Evolutionary conservation across 2,329 filamentous ascomycete species (phyloP).

Genomic region (Corniculantispora saksenae): DNA sequence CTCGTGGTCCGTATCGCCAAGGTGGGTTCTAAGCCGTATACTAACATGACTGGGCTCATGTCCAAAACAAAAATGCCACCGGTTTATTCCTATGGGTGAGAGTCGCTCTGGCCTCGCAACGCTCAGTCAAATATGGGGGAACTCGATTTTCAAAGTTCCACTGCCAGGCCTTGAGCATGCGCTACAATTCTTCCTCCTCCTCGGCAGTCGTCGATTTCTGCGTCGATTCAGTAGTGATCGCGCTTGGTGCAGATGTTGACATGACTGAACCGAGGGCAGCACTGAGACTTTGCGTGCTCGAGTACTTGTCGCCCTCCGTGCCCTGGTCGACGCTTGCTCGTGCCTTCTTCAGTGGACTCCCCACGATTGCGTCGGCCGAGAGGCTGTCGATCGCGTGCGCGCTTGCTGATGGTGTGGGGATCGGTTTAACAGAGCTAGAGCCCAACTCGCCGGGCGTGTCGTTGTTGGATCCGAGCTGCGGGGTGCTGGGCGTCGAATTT

Average conservation of each 20-base stretch:
- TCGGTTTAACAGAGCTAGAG: conserved; percentile 19
- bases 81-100: neutral
- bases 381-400: conserved; percentile 33
- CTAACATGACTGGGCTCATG: conserved; percentile 16
- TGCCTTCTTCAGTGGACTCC: conserved; percentile 76
- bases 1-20: conserved; percentile 8
- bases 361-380: conserved; percentile 49
- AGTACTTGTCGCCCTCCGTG: conserved; percentile 27
- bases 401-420: conserved; percentile 20
- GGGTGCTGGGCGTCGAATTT: conserved; percentile 33
- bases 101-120: neutral
- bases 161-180: neutral
- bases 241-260: conserved; percentile 27
- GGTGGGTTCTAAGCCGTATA: conserved; percentile 4
- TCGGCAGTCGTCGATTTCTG: conserved; percentile 27
- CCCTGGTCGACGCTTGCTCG: conserved; percentile 55
- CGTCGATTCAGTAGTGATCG: conserved; percentile 26
- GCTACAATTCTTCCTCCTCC: conserved; percentile 43
- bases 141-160: neutral
- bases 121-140: neutral
- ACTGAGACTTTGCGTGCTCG: conserved; percentile 36
- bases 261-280: conserved; percentile 36
- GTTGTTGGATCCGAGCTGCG: conserved; percentile 41
- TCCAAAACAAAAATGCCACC: conserved; percentile 14
- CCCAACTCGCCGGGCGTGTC: conserved; percentile 37